Base-by-base conservation (phyloP, 1,139 yeast species). In the Saccharomycopsis crataegensis region DNA sequence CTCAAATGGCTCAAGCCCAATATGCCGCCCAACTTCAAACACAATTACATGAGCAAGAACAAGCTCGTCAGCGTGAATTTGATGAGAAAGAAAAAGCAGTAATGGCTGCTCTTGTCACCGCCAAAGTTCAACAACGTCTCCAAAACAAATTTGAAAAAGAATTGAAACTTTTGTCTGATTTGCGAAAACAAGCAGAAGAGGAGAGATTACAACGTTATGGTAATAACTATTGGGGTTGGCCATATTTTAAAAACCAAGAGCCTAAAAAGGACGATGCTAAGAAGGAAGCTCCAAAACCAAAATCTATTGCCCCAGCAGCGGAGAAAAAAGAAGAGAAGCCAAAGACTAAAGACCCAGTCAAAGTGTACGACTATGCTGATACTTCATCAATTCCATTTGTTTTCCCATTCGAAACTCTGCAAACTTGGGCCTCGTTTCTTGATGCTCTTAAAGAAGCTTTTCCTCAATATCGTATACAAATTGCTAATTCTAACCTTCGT, bases 151-250 rank as follows among this genome's bases (percentile, higher is more conserved):
- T 56, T 40, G 53, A 51, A 43, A 54, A 51, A 41, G 59, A 56
- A 40, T 43, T 56, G 28, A 42, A 38, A 22, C 33, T 50, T 22
- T 45, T 56, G 1, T 34, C 52, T 4, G 51, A 53, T n/a, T 31
- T 56, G 11, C 43, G 58, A 36, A 50, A 53, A 42, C 52, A 50
- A 22, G 58, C 48, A 8, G 55, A 56, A 38, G 58, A 53, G 38
- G 58, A 56, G 14, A 40, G 54, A 36, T 48, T 53, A 17, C 54
- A 56, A 37, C 51, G 57, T 16, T 56, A 56, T 47, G 58, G 57
- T 41, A 50, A 51, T 28, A 54, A 54, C 37, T 56, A 48, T 40
- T 56, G 58, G 58, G 58, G 58, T 7, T 52, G 58, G 57, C 55
- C 54, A 14, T 48, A 43, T 38, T 16, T 31, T 31, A 32, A 41